Percentiles rank a stretch among this genome's conserved stretches.
These are phyloP conservation scores for Acmispon strigosus DNA, from an alignment of 306 rosid genomes.

Conservation along the genomic window DNA sequence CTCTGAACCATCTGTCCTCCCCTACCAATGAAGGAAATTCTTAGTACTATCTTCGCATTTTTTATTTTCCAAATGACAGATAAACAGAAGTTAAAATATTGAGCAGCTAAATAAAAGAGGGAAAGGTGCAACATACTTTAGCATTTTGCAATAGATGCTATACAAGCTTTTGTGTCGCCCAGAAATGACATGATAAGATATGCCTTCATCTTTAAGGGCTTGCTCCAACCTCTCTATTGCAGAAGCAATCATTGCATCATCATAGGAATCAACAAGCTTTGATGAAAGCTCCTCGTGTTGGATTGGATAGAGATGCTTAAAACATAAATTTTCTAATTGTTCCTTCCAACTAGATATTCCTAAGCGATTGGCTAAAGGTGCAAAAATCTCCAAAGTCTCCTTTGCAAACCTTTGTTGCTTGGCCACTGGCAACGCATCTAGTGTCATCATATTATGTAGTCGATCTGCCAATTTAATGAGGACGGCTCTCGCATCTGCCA, in stretches of 20 bases:
- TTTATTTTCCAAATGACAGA: background rate
- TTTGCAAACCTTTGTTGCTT: constrained; percentile 91
- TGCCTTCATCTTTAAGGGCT: constrained; percentile 60
- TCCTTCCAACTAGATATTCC: constrained; percentile 96
- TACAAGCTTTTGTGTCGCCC: constrained; percentile 95
- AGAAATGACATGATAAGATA: constrained; percentile 67
- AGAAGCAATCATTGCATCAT: constrained; percentile 73
- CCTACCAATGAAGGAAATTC: background rate
- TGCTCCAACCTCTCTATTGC: constrained; percentile 56
- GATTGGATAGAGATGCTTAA: constrained; percentile 74
- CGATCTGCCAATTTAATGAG: constrained; percentile 94
- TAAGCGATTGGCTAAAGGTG: constrained; percentile 86
- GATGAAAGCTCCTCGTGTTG: constrained; percentile 67
- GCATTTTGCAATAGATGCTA: constrained; percentile 81
- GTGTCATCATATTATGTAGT: constrained; percentile 88
- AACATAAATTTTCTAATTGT: constrained; percentile 77
- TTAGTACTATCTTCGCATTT: background rate
- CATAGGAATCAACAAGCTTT: constrained; percentile 67
- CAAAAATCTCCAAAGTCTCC: constrained; percentile 97
- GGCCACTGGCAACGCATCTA: constrained; percentile 63
- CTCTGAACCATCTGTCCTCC: background rate
- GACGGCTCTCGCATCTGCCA: constrained; percentile 98
- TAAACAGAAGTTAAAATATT: background rate
- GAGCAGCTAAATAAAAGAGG: background rate
- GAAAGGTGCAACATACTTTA: constrained; percentile 49